Evolutionary conservation across 306 rosid species (phyloP), one percentile per base, ranked within the genome.

Genomic region (Lithocarpus polystachyus): DNA sequence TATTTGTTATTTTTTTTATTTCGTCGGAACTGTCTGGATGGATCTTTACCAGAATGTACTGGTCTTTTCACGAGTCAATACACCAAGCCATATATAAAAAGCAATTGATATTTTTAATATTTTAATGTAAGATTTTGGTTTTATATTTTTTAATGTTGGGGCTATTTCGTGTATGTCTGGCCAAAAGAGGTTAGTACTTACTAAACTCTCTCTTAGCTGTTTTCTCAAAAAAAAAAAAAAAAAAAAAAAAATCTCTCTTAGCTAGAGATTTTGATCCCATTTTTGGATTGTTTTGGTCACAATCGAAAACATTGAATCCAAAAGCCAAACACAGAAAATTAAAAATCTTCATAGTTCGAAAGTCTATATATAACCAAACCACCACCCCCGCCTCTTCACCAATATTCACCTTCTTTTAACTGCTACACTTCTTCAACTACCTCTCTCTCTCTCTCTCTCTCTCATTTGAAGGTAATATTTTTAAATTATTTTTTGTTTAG

Each of bases 241-340:
- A n/a, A n/a, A n/a, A n/a, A n/a, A n/a, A n/a, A n/a, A n/a, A n/a
- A 0, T 31, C 23, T 45, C 26, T 20, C 57, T 23, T 40, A 12
- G 73, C 78, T 85, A 61, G 82, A 81, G 88, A 88, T 83, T 83
- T 86, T 80, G 71, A 86, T 81, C 82, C 56, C 82, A 17, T 61
- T 48, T 48, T 48, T 48, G 17, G 17, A 12, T 3, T 40, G 8
- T 37, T 40, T 68, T 53, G 68, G 81, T 70, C 72, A 68, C 56
- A 76, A 61, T 77, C 64, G 52, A 55, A 61, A 68, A 22, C 43
- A 72, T 56, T 83, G 84, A 29, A 29, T 79, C 82, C 77, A 68
- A 87, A 82, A 81, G 43, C 71, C 29, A 75, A 71, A 55, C 75
- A 29, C 68, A 61, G 23, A 69, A 48, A 48, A 12, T 10, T 52